These are phyloP conservation scores for Microglena sp. DNA, from an alignment of 139 green algal genomes.

Conservation along the genomic window DNA sequence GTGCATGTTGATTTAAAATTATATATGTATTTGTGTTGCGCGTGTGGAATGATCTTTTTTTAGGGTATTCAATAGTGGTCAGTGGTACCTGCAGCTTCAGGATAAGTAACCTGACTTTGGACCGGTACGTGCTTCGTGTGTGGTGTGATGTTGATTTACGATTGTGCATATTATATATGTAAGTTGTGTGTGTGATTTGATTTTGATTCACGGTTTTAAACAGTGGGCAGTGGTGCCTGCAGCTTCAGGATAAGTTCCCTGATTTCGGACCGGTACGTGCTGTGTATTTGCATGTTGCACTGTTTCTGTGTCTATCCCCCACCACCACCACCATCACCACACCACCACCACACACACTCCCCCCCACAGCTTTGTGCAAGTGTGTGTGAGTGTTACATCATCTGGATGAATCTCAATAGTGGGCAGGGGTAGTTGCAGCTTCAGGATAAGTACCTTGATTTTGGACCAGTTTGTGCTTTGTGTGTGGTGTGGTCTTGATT, in stretches of 20 bases:
- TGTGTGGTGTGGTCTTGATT: background rate
- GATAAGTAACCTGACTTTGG: constrained; percentile 26
- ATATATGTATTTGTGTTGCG: background rate
- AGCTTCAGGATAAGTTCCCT: background rate
- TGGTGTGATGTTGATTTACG: background rate
- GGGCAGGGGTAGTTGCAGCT: background rate
- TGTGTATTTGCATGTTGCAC: too few species aligned
- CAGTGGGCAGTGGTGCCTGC: background rate
- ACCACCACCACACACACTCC: too few species aligned
- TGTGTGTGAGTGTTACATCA: background rate
- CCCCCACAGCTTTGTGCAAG: too few species aligned
- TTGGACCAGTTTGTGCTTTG: too few species aligned
- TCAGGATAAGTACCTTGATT: background rate
- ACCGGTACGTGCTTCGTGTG: background rate
- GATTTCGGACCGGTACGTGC: too few species aligned
- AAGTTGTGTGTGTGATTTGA: background rate
- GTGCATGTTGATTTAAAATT: background rate
- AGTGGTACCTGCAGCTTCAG: background rate
- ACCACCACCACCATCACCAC: too few species aligned
- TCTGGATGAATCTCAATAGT: background rate
- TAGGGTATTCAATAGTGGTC: background rate
- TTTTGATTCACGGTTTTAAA: too few species aligned
- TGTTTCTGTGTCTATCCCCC: too few species aligned
- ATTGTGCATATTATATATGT: background rate
- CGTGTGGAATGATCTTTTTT: background rate